phyloP scores from a whole-genome alignment of 768 basidiomycete species.

The Suillus sp. region DNA sequence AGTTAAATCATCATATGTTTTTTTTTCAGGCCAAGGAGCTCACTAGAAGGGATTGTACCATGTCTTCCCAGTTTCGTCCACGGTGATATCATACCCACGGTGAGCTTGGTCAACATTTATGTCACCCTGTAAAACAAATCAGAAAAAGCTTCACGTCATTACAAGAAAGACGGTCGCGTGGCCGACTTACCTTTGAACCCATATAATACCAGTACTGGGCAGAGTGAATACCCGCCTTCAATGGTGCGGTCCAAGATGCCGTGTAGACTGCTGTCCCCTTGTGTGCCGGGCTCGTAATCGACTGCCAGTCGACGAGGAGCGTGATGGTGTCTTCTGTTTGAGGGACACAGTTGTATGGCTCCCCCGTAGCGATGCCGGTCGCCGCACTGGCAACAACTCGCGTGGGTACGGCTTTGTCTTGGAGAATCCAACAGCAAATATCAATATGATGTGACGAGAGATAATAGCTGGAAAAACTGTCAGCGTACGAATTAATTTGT shows the following conservation, averaged over 20 bases:
- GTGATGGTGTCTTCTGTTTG: conserved; percentile 95
- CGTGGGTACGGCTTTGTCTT: conserved; percentile 73
- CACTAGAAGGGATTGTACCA: conserved; percentile 94
- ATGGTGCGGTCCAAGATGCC: conserved; percentile 92
- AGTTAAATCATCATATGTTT: conserved; percentile 11
- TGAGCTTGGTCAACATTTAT: conserved; percentile 93
- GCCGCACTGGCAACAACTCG: conserved; percentile 90
- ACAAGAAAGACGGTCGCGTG: conserved; percentile 6
- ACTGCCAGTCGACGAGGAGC: conserved; percentile 93
- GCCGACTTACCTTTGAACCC: conserved; percentile 72
- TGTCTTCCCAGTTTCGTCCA: conserved; percentile 81
- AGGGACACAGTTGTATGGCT: conserved; percentile 84
- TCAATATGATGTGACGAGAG: conserved; percentile 95
- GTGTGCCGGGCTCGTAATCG: conserved; percentile 70
- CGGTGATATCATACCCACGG: conserved; percentile 88
- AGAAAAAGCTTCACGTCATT: background rate
- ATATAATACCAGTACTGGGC: conserved; percentile 96
- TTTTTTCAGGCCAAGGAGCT: conserved; percentile 32
- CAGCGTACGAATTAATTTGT: background rate
- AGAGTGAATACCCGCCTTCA: conserved; percentile 87
- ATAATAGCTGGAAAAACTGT: conserved; percentile 65
- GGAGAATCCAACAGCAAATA: conserved; percentile 83
- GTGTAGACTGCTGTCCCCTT: conserved; percentile 90
- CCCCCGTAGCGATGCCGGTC: conserved; percentile 86
- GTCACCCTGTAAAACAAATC: conserved; percentile 62